A percentile compares a stretch with the other conserved stretches of the same genome.
Evolutionary conservation across 441 rosid species (phyloP).

Genomic region (Croton laevigatus): DNA sequence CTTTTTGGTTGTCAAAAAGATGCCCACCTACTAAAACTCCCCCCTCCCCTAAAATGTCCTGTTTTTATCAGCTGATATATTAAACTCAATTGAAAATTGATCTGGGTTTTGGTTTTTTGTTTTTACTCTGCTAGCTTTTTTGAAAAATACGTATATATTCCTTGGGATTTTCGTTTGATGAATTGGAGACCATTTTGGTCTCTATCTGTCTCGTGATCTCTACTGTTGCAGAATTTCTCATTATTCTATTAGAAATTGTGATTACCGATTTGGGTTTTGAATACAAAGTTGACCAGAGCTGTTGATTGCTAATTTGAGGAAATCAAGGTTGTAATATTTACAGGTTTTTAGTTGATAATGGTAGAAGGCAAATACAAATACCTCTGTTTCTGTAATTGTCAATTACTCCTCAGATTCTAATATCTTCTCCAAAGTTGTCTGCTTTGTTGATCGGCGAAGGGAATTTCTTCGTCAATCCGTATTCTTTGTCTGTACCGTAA

Average conservation of each 20-base stretch:
- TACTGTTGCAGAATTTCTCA: neutral
- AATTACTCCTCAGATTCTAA: slow-evolving; percentile 6
- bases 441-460: slow-evolving; percentile 20
- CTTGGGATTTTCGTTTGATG: neutral
- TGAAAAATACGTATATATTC: no score
- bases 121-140: neutral
- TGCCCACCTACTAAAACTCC: slow-evolving; percentile 21
- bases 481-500: slow-evolving; percentile 15
- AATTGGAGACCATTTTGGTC: neutral
- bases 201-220: slow-evolving; percentile 1
- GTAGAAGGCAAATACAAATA: neutral
- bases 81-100: slow-evolving; percentile 1
- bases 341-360: neutral
- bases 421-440: neutral
- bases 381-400: slow-evolving; percentile 13
- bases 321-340: neutral
- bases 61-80: slow-evolving; percentile 7
- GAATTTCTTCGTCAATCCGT: slow-evolving; percentile 15
- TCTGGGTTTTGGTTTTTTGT: slow-evolving; percentile 12
- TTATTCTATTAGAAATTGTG: slow-evolving; percentile 3
- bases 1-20: slow-evolving; percentile 40
- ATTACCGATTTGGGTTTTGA: slow-evolving; percentile 7
- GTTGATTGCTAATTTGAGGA: slow-evolving; percentile 15
- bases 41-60: slow-evolving; percentile 10
- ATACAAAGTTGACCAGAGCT: slow-evolving; percentile 11